Base-by-base conservation (phyloP, 805 yeast species). In the Cephaloascus fragrans region DNA sequence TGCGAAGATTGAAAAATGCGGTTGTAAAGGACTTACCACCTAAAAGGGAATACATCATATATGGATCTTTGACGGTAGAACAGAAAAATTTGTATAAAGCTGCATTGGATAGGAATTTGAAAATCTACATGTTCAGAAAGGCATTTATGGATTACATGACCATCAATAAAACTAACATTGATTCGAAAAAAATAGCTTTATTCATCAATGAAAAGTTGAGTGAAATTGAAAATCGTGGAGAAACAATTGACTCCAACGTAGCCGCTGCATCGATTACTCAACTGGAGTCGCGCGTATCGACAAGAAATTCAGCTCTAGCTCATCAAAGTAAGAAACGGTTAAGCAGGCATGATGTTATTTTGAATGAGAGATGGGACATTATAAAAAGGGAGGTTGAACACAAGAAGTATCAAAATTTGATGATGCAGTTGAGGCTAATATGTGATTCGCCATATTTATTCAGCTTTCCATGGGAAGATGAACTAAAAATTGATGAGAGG, bases 381-480 rank as follows among this genome's bases (percentile, higher is more conserved):
- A 43, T 54, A 5, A 18, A 28, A 6, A 48, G 47, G 32, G 47
- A 53, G 14, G 37, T 80, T 4, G 62, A 63, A 16, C 59, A 62
- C 29, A 80, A 80, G 47, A 68, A 67, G 37, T 61, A 85, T 39
- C 80, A 74, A 45, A 86, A 85, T 49, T 49, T 77, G 48, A 67
- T 83, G 62, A 86, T 89, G 86, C 97, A 89, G 56, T 65, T 89
- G 38, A 68, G 98, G 34, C 76, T 80, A 42, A 73, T 86, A 6
- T 88, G 96, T 47, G 81, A 87, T 51, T 82, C 96, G 0, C 96
- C 97, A 0, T 83, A 82, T 51, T 55, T 84, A 34, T 86, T 83
- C 52, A 86, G 80, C 59, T 82, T 78, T 45, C 97, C 97, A 0
- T 85, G 80, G 71, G 69, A 69, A 4, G 67, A 63, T 34, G 72